Base-by-base conservation (phyloP, 106 monocot genomes). In the Acanthochlamys bracteata region DNA sequence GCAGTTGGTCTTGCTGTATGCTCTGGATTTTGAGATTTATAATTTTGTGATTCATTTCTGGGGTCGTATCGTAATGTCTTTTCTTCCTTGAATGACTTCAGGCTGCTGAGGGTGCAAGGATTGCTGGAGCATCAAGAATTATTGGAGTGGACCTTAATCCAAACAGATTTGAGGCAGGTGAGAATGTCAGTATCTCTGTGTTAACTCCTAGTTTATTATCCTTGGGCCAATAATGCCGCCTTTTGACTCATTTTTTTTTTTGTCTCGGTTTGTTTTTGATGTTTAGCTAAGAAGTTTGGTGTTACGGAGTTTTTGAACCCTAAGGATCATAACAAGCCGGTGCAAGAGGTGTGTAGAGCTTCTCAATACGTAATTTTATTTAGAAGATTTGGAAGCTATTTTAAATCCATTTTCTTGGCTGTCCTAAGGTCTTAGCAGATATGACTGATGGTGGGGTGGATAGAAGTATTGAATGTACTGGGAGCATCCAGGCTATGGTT, bases 1-100 rank as follows among this genome's bases (percentile, higher is more conserved):
- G 76, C 76, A 58, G 76, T 76, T 1, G 76, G 76, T 20, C 60
- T 76, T 16, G 76, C 76, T 4, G 76, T 78, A 25, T 41, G 65
- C 20, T 25, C 0, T 10, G 33, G 14, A n/a, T 61, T 41, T 1
- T 10, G 49, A 49, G 12, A 49, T 6, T 33, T 33, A 33, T 33
- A 33, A 33, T 33, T 33, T 33, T 6, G 6, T 3, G 33, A 3
- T 33, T 33, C 33, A 33, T 33, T 33, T 33, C 33, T 33, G 6
- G 33, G 4, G 6, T 33, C 33, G 6, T 1, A 3, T 33, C 6
- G 33, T 3, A 33, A 33, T 33, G 33, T 1, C 33, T 33, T 33
- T 33, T 33, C 33, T 33, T 33, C 33, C 33, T 33, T 33, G 33
- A 33, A 33, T 33, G 33, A 33, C 4, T 61, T 17, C 10, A 78